These are phyloP conservation scores for Suillus spraguei DNA, from an alignment of 768 basidiomycete genomes.

Conservation along the genomic window DNA sequence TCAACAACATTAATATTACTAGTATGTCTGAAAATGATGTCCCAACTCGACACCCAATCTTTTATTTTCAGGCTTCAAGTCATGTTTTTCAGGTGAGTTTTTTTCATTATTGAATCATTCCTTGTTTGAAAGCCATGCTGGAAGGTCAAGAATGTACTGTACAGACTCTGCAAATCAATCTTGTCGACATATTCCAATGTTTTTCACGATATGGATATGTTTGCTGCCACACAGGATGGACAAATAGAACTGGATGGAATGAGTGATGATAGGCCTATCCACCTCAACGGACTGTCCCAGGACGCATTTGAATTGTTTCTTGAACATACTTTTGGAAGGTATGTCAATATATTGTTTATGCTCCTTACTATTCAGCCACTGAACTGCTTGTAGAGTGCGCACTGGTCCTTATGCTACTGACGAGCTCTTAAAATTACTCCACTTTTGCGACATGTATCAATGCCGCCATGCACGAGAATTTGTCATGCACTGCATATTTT, in stretches of 20 bases:
- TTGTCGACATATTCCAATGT: background rate
- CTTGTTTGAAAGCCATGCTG: background rate
- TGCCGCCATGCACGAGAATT: background rate
- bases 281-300: background rate
- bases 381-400: background rate
- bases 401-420: background rate
- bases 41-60: too few relatives aligned
- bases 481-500: background rate
- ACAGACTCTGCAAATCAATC: background rate
- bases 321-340: background rate
- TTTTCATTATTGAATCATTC: background rate
- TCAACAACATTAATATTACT: too few relatives aligned
- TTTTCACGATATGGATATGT: background rate
- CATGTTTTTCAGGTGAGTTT: background rate
- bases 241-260: background rate
- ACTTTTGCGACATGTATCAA: slow-evolving; percentile 3
- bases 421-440: background rate
- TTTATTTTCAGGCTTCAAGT: too few relatives aligned
- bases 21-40: too few relatives aligned
- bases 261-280: background rate
- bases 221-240: background rate
- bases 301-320: background rate
- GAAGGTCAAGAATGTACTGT: background rate
- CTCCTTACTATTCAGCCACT: background rate
- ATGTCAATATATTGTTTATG: background rate